These are phyloP conservation scores for Cyberlindnera mississippiensis DNA, from an alignment of 805 yeast species.

Conservation along the genomic window DNA sequence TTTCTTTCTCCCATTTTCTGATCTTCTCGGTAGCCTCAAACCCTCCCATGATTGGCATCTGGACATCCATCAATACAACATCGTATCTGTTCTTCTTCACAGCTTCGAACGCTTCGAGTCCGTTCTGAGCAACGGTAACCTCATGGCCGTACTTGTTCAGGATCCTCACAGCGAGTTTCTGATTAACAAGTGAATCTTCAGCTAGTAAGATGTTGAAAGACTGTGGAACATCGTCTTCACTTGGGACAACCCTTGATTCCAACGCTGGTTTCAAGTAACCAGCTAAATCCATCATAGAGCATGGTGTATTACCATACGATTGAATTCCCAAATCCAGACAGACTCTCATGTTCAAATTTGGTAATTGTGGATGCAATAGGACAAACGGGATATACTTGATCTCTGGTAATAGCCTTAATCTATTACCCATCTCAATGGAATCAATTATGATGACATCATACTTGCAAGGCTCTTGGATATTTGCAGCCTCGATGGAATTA, in stretches of 20 bases:
- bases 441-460: slow-evolving; percentile 86
- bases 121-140: slow-evolving; percentile 83
- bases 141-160: slow-evolving; percentile 82
- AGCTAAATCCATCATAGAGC: slow-evolving; percentile 76
- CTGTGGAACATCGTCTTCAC: slow-evolving; percentile 72
- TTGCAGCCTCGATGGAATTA: slow-evolving; percentile 41
- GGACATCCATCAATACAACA: slow-evolving; percentile 88
- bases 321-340: slow-evolving; percentile 85
- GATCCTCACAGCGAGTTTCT: slow-evolving; percentile 80
- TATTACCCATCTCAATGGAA: slow-evolving; percentile 68
- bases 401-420: slow-evolving; percentile 63
- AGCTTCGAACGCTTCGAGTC: slow-evolving; percentile 77
- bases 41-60: slow-evolving; percentile 95
- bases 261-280: slow-evolving; percentile 81
- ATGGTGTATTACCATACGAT: slow-evolving; percentile 85
- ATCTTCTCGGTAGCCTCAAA: slow-evolving; percentile 87
- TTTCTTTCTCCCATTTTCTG: slow-evolving; percentile 82
- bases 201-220: slow-evolving; percentile 74
- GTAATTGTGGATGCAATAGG: slow-evolving; percentile 67
- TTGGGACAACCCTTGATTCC: slow-evolving; percentile 76
- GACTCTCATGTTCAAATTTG: slow-evolving; percentile 72
- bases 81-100: slow-evolving; percentile 65
- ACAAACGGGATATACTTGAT: slow-evolving; percentile 85
- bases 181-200: slow-evolving; percentile 85
- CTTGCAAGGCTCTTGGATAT: slow-evolving; percentile 48